A percentile compares a stretch with the other conserved stretches of the same genome.
These are phyloP conservation scores for Benincasa hispida DNA, from an alignment of 306 rosid genomes.

Conservation along the genomic window DNA sequence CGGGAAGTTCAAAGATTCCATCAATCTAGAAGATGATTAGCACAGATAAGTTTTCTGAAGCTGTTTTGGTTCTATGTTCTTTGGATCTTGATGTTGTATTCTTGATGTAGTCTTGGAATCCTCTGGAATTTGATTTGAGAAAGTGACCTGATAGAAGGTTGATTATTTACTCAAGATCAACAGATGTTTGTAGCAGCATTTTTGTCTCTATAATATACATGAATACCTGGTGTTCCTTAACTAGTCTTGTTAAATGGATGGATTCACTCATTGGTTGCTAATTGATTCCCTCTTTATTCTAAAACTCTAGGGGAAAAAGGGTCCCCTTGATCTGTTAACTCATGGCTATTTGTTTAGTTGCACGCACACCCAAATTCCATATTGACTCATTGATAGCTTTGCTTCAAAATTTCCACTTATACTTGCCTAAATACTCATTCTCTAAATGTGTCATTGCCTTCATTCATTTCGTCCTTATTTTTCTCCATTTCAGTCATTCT, in stretches of 20 bases:
- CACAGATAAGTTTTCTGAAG: constrained; percentile 4
- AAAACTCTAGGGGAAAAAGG: neutral
- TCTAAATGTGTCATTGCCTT: neutral
- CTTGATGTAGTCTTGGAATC: neutral
- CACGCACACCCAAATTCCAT: neutral
- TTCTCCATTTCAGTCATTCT: neutral
- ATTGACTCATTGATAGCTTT: neutral
- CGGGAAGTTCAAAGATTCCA: constrained; percentile 87
- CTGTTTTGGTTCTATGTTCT: neutral
- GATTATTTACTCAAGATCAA: neutral
- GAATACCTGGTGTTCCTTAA: neutral
- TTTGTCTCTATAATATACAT: neutral
- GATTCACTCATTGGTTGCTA: neutral
- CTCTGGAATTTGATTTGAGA: neutral
- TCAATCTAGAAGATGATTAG: constrained; percentile 93
- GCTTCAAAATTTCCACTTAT: neutral
- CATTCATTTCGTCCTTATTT: neutral
- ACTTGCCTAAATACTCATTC: neutral
- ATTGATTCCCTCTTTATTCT: neutral
- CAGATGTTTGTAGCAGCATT: neutral
- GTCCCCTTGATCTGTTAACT: neutral
- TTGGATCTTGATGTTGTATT: neutral
- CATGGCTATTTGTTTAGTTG: neutral
- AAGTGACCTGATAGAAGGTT: neutral
- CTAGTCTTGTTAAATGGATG: neutral